Conservation (phyloP, 495 filamentous ascomycete genomes). For the Xylaria cubensis region DNA sequence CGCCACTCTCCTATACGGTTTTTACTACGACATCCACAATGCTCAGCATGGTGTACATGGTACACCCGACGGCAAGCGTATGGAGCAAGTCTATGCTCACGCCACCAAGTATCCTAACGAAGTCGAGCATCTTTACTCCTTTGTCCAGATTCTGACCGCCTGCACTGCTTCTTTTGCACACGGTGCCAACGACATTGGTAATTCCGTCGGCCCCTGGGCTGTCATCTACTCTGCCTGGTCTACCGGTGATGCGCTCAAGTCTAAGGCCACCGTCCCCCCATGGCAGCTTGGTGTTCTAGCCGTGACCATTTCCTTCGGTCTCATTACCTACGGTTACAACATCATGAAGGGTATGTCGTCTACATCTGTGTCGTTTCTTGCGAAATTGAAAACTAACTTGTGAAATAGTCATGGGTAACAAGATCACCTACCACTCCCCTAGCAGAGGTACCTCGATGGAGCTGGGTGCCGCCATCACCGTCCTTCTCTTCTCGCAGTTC, state of each 20-base stretch:
- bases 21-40: conserved; percentile 76
- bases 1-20: conserved; percentile 65
- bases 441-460: conserved; percentile 69
- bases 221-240: conserved; percentile 67
- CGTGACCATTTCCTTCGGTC: conserved; percentile 60
- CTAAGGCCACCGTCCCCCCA: conserved; percentile 61
- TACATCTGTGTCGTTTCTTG: background rate
- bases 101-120: conserved; percentile 69
- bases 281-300: conserved; percentile 66
- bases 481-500: conserved; percentile 68
- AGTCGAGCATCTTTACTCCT: conserved; percentile 69
- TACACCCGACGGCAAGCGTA: conserved; percentile 70
- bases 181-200: conserved; percentile 72
- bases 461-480: conserved; percentile 69
- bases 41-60: conserved; percentile 68
- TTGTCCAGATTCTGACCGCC: conserved; percentile 67
- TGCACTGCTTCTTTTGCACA: conserved; percentile 71
- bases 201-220: conserved; percentile 70
- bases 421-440: conserved; percentile 70
- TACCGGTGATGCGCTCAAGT: conserved; percentile 52
- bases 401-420: conserved; percentile 65
- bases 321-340: conserved; percentile 71
- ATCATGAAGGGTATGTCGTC: conserved; percentile 65
- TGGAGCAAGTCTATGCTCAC: conserved; percentile 63
- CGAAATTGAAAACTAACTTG: conserved; percentile 10